Conservation (phyloP, 1,139 yeast genomes). For the Diutina pseudorugosa region DNA sequence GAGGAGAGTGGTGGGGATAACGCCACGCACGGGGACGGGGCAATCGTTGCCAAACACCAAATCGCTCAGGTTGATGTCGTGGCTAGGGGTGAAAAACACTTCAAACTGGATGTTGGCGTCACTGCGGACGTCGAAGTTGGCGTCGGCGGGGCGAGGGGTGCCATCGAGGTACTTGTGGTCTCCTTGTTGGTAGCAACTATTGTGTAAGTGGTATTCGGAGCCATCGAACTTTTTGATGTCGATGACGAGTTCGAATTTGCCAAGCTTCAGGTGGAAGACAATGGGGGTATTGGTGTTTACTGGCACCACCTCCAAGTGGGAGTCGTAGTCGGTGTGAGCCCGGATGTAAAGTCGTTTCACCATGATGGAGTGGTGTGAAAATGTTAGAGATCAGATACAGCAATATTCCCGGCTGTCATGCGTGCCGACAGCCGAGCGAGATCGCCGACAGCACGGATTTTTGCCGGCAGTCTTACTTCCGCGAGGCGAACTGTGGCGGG, state of each 20-base stretch:
- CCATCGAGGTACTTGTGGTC: conserved; percentile 18
- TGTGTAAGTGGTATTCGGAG: conserved; percentile 21
- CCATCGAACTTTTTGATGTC: conserved; percentile 37
- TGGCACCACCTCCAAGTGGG: conserved; percentile 23
- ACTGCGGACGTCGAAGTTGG: conserved; percentile 3
- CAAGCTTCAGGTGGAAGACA: conserved; percentile 24
- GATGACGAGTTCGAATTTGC: conserved; percentile 25
- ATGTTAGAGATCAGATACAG: neutral
- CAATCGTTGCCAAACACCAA: conserved; percentile 62
- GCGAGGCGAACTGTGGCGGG: neutral
- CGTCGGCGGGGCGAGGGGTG: neutral
- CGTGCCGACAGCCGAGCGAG: neutral
- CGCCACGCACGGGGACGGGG: conserved; percentile 44
- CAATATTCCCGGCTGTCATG: neutral
- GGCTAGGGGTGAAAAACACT: conserved; percentile 27
- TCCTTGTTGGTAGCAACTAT: conserved; percentile 22
- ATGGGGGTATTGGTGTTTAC: conserved; percentile 29
- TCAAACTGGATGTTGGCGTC: conserved; percentile 23
- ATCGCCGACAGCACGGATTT: neutral
- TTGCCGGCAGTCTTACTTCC: neutral
- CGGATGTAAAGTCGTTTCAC: conserved; percentile 25
- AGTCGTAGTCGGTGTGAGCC: conserved; percentile 20
- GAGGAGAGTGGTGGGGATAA: conserved; percentile 38
- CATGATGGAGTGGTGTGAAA: conserved; percentile 6
- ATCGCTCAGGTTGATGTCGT: conserved; percentile 34